Evolutionary conservation across 1,284 basidiomycete genomes (phyloP).

Genomic region (Violaceomyces palustris): DNA sequence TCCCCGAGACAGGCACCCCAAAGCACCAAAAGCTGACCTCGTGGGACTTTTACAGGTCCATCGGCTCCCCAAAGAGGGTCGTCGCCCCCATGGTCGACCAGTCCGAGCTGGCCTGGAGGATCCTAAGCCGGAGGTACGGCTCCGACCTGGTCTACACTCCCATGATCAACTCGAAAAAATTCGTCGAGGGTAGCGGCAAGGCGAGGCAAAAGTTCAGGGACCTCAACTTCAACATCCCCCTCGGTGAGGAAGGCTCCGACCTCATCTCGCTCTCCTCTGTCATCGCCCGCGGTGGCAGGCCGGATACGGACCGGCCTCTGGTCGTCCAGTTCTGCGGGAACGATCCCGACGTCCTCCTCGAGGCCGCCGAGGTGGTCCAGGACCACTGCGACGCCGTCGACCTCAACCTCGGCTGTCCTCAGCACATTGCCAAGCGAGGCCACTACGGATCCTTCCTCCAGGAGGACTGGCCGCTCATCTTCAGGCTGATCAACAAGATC

Average conservation of each 20-base stretch:
- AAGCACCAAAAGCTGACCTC: conserved; percentile 62
- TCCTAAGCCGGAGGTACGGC: conserved; percentile 79
- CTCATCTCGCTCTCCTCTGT: conserved; percentile 1
- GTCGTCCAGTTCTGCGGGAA: conserved; percentile 92
- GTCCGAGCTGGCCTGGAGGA: conserved; percentile 81
- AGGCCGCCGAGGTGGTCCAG: conserved; percentile 39
- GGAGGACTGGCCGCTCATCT: conserved; percentile 80
- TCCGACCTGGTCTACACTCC: conserved; percentile 81
- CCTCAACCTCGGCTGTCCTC: conserved; percentile 85
- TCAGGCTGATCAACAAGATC: conserved; percentile 40
- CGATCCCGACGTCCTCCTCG: conserved; percentile 66
- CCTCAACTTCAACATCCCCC: conserved; percentile 29
- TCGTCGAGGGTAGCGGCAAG: conserved; percentile 53
- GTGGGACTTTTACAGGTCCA: conserved; percentile 74
- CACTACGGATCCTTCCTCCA: conserved; percentile 85
- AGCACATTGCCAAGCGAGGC: conserved; percentile 84
- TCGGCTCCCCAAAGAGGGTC: conserved; percentile 79
- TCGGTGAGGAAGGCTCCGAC: conserved; percentile 34
- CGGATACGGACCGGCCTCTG: conserved; percentile 68
- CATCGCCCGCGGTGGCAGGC: neutral
- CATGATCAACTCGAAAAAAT: conserved; percentile 95
- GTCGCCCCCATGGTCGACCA: conserved; percentile 98
- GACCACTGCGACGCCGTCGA: conserved; percentile 72
- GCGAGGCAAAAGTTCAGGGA: conserved; percentile 25
- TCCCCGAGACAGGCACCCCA: conserved; percentile 45